phyloP scores from a whole-genome alignment of 2,329 filamentous ascomycete species.

The Sporothrix humicola region DNA sequence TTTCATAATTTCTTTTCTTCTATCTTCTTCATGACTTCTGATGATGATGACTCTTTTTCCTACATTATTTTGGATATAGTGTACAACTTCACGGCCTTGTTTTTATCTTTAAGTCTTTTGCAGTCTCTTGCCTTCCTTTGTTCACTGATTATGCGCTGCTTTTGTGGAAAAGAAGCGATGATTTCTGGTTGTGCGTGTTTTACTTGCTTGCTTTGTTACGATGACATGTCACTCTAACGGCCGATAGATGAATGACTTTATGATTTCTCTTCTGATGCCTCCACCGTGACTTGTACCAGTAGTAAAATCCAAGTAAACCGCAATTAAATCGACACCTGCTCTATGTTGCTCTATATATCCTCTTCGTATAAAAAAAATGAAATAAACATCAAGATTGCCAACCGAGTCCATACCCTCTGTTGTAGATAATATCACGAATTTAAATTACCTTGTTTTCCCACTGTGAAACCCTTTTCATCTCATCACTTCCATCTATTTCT shows the following conservation, averaged over 20 bases:
- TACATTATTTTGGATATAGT: not conserved
- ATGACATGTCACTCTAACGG: not conserved
- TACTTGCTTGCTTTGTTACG: no score
- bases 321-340: not conserved
- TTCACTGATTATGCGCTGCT: not conserved
- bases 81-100: not conserved
- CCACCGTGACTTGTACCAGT: no score
- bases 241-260: not conserved
- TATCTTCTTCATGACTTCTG: slow-evolving; percentile 30
- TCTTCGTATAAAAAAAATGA: not conserved
- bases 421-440: not conserved
- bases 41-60: slow-evolving; percentile 27
- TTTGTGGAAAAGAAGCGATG: not conserved
- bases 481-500: not conserved
- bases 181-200: not conserved
- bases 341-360: not conserved
- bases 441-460: not conserved
- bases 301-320: not conserved
- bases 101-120: not conserved
- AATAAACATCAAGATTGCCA: not conserved
- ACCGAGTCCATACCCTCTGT: not conserved
- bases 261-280: not conserved
- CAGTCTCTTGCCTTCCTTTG: not conserved
- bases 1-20: slow-evolving; percentile 24
- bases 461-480: not conserved